These are phyloP conservation scores for Apiotrichum sp. DNA, from an alignment of 1,284 basidiomycete species.

Conservation along the genomic window DNA sequence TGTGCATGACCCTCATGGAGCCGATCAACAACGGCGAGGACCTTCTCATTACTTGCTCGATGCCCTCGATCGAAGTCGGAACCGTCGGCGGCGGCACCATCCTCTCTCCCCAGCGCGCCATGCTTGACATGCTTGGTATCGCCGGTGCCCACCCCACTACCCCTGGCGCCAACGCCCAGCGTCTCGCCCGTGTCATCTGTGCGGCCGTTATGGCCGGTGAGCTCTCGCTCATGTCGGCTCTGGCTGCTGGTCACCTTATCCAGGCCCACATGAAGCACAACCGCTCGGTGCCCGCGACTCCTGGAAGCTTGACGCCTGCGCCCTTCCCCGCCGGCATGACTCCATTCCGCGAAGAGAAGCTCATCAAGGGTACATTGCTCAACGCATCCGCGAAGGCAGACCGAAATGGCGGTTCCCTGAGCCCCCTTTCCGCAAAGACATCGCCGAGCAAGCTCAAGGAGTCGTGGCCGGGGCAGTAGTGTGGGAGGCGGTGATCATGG, in stretches of 20 bases:
- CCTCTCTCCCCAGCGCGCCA: slow-evolving; percentile 77
- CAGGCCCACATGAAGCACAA: slow-evolving; percentile 66
- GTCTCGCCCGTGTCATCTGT: slow-evolving; percentile 77
- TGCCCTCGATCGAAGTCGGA: slow-evolving; percentile 95
- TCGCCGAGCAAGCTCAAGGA: slow-evolving; percentile 9
- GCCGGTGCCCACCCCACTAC: slow-evolving; percentile 73
- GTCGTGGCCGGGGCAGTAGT: slow-evolving; percentile 12
- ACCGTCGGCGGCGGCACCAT: slow-evolving; percentile 95
- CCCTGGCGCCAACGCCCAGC: slow-evolving; percentile 80
- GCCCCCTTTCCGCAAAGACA: neutral
- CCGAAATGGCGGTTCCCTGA: neutral
- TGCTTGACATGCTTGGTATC: slow-evolving; percentile 87
- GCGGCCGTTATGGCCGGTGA: slow-evolving; percentile 93
- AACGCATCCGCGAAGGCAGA: slow-evolving; percentile 6
- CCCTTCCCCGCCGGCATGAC: slow-evolving; percentile 26
- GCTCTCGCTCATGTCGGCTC: slow-evolving; percentile 75
- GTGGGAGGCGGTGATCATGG: neutral
- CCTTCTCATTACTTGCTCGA: slow-evolving; percentile 81
- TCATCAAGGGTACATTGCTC: slow-evolving; percentile 16
- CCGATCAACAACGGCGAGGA: slow-evolving; percentile 87
- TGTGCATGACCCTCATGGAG: slow-evolving; percentile 98
- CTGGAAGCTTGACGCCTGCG: slow-evolving; percentile 39
- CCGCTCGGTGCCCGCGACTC: slow-evolving; percentile 41
- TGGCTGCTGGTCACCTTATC: slow-evolving; percentile 87
- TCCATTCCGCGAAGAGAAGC: slow-evolving; percentile 27